These are phyloP conservation scores for Trifolium pratense DNA, from an alignment of 306 rosid genomes.

Conservation along the genomic window DNA sequence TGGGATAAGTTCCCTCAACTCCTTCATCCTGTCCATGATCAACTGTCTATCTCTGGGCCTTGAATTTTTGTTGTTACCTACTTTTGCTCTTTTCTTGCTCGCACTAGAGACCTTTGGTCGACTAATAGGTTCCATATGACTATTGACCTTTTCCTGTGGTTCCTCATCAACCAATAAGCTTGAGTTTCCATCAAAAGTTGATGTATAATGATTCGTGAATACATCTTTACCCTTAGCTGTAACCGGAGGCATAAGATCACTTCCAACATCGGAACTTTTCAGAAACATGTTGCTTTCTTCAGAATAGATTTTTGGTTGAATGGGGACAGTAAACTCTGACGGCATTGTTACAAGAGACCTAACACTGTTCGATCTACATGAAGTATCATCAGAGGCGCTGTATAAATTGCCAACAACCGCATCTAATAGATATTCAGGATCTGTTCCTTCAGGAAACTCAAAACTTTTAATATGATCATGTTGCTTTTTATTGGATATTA, in stretches of 20 bases:
- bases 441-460: slow-evolving; percentile 37
- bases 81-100: slow-evolving; percentile 51
- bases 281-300: slow-evolving; percentile 44
- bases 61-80: slow-evolving; percentile 50
- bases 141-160: slow-evolving; percentile 35
- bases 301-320: slow-evolving; percentile 47
- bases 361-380: slow-evolving; percentile 46
- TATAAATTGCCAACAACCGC: slow-evolving; percentile 48
- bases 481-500: slow-evolving; percentile 44
- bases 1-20: slow-evolving; percentile 88
- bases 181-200: slow-evolving; percentile 51
- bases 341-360: slow-evolving; percentile 42
- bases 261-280: slow-evolving; percentile 40
- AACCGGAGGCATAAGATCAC: slow-evolving; percentile 41
- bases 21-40: slow-evolving; percentile 91
- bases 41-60: slow-evolving; percentile 92
- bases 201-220: slow-evolving; percentile 29
- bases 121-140: slow-evolving; percentile 36
- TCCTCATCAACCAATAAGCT: slow-evolving; percentile 47
- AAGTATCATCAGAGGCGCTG: slow-evolving; percentile 53
- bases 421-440: slow-evolving; percentile 53
- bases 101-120: slow-evolving; percentile 49
- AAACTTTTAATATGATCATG: slow-evolving; percentile 40
- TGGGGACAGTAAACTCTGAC: slow-evolving; percentile 39
- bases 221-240: slow-evolving; percentile 36